These are phyloP conservation scores for Nakaseomyces bracarensis DNA, from an alignment of 1,139 yeast species.

Conservation along the genomic window DNA sequence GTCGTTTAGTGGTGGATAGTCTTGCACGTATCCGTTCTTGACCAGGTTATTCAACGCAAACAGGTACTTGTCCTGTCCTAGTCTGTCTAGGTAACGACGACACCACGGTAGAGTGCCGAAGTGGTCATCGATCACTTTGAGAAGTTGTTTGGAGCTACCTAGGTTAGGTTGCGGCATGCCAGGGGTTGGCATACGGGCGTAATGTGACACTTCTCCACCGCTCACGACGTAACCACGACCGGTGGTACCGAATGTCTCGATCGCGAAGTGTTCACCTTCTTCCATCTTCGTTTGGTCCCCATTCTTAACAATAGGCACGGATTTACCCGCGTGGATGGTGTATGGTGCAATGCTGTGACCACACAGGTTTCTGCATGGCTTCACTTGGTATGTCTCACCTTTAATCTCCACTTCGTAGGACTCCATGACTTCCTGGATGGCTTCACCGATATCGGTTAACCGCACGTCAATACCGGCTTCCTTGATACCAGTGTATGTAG, in stretches of 20 bases:
- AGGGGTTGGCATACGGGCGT: slow-evolving; percentile 51
- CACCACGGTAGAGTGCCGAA: slow-evolving; percentile 97
- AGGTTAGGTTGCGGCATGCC: slow-evolving; percentile 47
- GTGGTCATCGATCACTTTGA: slow-evolving; percentile 60
- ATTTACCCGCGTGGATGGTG: slow-evolving; percentile 86
- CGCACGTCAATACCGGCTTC: slow-evolving; percentile 97
- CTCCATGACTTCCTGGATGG: slow-evolving; percentile 96
- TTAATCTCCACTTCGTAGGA: slow-evolving; percentile 85
- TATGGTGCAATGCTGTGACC: slow-evolving; percentile 88
- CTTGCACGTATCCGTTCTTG: slow-evolving; percentile 78
- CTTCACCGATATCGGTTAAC: slow-evolving; percentile 90
- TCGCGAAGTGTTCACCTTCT: slow-evolving; percentile 96
- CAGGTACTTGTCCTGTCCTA: slow-evolving; percentile 87
- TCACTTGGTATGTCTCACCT: slow-evolving; percentile 78
- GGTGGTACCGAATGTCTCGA: slow-evolving; percentile 95
- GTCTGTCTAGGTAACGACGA: slow-evolving; percentile 82
- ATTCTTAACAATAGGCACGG: slow-evolving; percentile 91
- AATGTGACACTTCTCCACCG: slow-evolving; percentile 92
- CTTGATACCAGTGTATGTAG: slow-evolving; percentile 86
- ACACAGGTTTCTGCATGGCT: slow-evolving; percentile 82
- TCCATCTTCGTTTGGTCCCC: slow-evolving; percentile 96
- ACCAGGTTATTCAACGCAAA: slow-evolving; percentile 84
- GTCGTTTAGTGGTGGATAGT: slow-evolving; percentile 94
- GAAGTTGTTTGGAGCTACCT: slow-evolving; percentile 58
- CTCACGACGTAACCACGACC: slow-evolving; percentile 85